Evolutionary conservation across 1,284 basidiomycete genomes (phyloP), one percentile per base, ranked within the genome.

Genomic region (Ustilago cynodontis): DNA sequence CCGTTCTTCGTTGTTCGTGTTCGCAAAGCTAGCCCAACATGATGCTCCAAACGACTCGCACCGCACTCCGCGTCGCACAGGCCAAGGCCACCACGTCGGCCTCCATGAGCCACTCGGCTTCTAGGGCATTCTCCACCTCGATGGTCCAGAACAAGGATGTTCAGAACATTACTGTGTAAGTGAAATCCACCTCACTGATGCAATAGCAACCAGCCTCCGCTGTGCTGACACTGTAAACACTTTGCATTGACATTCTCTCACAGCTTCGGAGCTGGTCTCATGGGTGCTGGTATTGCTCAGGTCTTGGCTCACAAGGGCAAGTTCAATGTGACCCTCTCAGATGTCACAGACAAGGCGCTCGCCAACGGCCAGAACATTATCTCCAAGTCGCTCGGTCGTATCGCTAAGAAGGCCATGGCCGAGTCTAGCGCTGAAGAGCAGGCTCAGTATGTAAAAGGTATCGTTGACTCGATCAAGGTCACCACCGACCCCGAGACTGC

Each of bases 351-450:
- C 57, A 78, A 84, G 86, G 89, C 87, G 18, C 73, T 88, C 22
- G 81, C 86, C 59, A 89, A 89, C 79, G 89, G 89, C 28, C 82
- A 88, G 49, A 86, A 80, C 51, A 90, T 89, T 86, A 90, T 90
- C 79, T 79, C 85, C 69, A 89, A 89, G 78, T 89, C 89, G 11
- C 85, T 90, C 24, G 80, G 84, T 1, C 87, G 89, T 35, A 87
- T 90, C 62, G 88, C 87, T 7, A 84, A 85, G 72, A 89, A 89
- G 82, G 87, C 88, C 67, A 79, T 86, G 71, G 86, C 86, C 55
- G 88, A 89, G 43, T 86, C 88, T 57, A 86, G 87, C 54, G 79
- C 88, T 9, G 86, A 88, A 11, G 82, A 82, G 53, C 87, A 87
- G 63, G 63, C 81, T 39, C 50, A 78, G 13, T 84, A 78, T 49